A percentile compares a stretch with the other conserved stretches of the same genome.
These are phyloP conservation scores for Rhizopus delemar DNA, from an alignment of 371 early-diverging fungal genomes.

Conservation along the genomic window DNA sequence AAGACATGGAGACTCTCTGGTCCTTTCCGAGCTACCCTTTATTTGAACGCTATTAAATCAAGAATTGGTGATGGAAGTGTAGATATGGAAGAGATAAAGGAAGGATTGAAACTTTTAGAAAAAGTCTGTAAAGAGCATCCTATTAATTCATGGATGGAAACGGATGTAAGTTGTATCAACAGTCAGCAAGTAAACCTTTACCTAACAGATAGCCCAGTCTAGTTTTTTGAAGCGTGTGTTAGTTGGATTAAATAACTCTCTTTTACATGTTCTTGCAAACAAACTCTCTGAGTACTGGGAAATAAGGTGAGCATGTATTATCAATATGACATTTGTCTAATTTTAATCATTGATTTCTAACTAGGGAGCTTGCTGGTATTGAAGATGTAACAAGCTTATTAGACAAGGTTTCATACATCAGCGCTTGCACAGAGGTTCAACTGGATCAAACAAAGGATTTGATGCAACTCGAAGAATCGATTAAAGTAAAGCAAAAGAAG, in stretches of 20 bases:
- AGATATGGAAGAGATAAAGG: slow-evolving; percentile 42
- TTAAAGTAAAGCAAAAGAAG: slow-evolving; percentile 25
- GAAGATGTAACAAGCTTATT: slow-evolving; percentile 24
- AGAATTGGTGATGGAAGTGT: slow-evolving; percentile 31
- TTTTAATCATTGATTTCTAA: neutral
- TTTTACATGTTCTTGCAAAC: slow-evolving; percentile 18
- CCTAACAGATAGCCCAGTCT: neutral
- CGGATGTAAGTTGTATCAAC: slow-evolving; percentile 37
- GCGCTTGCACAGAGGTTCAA: slow-evolving; percentile 25
- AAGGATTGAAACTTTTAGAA: slow-evolving; percentile 30
- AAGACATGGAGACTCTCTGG: slow-evolving; percentile 64
- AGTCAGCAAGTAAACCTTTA: neutral
- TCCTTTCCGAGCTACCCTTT: slow-evolving; percentile 57
- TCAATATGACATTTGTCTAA: neutral
- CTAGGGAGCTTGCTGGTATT: slow-evolving; percentile 26
- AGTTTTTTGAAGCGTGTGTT: slow-evolving; percentile 21
- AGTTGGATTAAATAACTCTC: slow-evolving; percentile 21
- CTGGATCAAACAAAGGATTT: slow-evolving; percentile 15
- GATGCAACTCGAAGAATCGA: slow-evolving; percentile 25
- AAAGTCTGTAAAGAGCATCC: slow-evolving; percentile 32
- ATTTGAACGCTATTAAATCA: slow-evolving; percentile 57
- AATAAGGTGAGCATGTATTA: slow-evolving; percentile 16
- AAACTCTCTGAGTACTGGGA: slow-evolving; percentile 36
- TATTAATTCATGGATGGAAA: slow-evolving; percentile 30
- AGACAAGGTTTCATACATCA: slow-evolving; percentile 29